Evolutionary conservation across 805 yeast species (phyloP).

Genomic region (Sugiyamaella americana): DNA sequence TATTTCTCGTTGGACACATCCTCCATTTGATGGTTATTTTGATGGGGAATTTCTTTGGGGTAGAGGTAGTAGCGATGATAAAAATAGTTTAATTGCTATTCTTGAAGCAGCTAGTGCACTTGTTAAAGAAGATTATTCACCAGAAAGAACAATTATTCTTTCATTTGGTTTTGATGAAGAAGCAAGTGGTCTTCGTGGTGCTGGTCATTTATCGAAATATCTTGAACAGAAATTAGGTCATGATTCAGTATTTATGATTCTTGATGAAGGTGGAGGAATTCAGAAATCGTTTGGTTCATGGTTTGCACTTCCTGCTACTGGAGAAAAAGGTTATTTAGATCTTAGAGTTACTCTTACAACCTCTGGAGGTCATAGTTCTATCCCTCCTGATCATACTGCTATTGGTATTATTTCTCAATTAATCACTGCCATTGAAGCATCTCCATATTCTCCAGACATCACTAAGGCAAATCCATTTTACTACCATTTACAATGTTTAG

Average conservation of each 20-base stretch:
- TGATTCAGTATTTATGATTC: slow-evolving; percentile 51
- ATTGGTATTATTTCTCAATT: slow-evolving; percentile 68
- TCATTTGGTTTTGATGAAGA: slow-evolving; percentile 83
- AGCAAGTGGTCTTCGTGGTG: slow-evolving; percentile 58
- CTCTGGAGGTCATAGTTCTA: slow-evolving; percentile 74
- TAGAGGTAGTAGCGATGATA: slow-evolving; percentile 73
- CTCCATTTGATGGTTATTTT: slow-evolving; percentile 60
- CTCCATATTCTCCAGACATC: slow-evolving; percentile 46
- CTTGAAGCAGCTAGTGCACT: slow-evolving; percentile 60
- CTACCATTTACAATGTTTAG: slow-evolving; percentile 54
- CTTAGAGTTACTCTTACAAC: slow-evolving; percentile 44
- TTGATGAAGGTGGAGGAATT: slow-evolving; percentile 65
- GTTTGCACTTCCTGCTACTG: slow-evolving; percentile 50
- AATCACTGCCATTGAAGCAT: slow-evolving; percentile 48
- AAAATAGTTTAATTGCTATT: slow-evolving; percentile 58
- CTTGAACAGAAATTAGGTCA: slow-evolving; percentile 52
- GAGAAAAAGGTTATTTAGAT: slow-evolving; percentile 58
- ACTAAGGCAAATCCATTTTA: slow-evolving; percentile 55
- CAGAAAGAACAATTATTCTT: slow-evolving; percentile 56
- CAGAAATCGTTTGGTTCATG: slow-evolving; percentile 39
- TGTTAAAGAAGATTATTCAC: slow-evolving; percentile 45
- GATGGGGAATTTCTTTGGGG: slow-evolving; percentile 69
- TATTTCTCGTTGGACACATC: slow-evolving; percentile 52
- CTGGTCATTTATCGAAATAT: slow-evolving; percentile 42
- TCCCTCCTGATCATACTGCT: slow-evolving; percentile 77